These are phyloP conservation scores for Thielaviopsis cerberus DNA, from an alignment of 2,329 filamentous ascomycete genomes.

Conservation along the genomic window DNA sequence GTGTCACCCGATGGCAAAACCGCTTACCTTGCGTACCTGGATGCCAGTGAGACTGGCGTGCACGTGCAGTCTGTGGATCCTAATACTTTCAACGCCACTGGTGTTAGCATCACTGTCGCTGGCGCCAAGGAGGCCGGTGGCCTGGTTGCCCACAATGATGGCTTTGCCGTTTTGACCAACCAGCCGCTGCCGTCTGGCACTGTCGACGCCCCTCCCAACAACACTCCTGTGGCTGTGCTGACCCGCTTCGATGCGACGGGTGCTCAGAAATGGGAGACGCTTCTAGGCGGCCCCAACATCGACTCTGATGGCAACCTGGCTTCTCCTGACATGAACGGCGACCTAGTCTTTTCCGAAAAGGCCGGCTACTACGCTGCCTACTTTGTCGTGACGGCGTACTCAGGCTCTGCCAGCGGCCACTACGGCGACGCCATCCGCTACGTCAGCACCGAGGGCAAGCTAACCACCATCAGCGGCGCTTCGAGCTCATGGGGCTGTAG, in stretches of 20 bases:
- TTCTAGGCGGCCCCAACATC: constrained; percentile 37
- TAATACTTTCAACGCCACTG: constrained; percentile 33
- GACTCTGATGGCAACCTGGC: constrained; percentile 28
- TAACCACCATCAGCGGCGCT: constrained; percentile 32
- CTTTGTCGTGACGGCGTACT: constrained; percentile 41
- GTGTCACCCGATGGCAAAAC: constrained; percentile 39
- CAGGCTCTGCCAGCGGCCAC: constrained; percentile 34
- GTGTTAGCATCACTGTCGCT: constrained; percentile 31
- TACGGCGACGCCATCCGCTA: constrained; percentile 34
- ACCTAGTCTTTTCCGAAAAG: constrained; percentile 39
- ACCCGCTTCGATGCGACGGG: constrained; percentile 36
- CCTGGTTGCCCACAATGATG: constrained; percentile 43
- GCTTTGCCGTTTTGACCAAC: constrained; percentile 43
- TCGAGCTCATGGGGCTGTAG: constrained; percentile 41
- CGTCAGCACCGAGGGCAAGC: constrained; percentile 29
- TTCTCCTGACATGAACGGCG: constrained; percentile 42
- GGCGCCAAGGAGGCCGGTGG: constrained; percentile 40
- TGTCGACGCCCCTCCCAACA: constrained; percentile 19
- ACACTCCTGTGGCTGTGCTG: constrained; percentile 32
- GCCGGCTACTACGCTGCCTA: constrained; percentile 41
- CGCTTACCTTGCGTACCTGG: constrained; percentile 42
- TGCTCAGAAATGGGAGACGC: constrained; percentile 37
- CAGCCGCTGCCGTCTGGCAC: constrained; percentile 33
- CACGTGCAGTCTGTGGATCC: constrained; percentile 39
- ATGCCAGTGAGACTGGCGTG: constrained; percentile 34